Percentiles rank a stretch among this genome's conserved stretches.
These are phyloP conservation scores for Metarhizium brunneum DNA, from an alignment of 2,329 filamentous ascomycete species.

Conservation along the genomic window DNA sequence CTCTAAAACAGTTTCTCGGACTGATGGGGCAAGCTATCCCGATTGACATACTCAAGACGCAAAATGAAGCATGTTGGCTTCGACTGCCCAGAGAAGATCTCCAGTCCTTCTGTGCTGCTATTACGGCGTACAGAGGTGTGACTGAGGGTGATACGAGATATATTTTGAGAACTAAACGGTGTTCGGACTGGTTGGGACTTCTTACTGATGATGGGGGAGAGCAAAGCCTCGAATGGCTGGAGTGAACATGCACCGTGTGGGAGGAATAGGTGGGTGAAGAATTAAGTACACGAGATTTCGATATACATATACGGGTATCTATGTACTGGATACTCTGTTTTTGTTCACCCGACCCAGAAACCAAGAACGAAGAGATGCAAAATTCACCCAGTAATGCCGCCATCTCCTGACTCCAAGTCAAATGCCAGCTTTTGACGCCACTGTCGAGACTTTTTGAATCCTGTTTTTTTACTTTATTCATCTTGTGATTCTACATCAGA, in stretches of 20 bases:
- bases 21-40: conserved; percentile 56
- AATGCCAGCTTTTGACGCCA: conserved; percentile 2
- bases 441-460: background rate
- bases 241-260: conserved; percentile 28
- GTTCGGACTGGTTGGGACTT: conserved; percentile 55
- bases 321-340: conserved; percentile 5
- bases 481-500: conserved; percentile 47
- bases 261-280: conserved; percentile 11
- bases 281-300: background rate
- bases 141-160: conserved; percentile 32
- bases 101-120: conserved; percentile 49
- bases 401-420: conserved; percentile 8
- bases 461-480: background rate
- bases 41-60: conserved; percentile 59
- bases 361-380: conserved; percentile 1
- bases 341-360: background rate
- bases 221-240: conserved; percentile 29
- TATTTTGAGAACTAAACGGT: conserved; percentile 45
- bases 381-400: conserved; percentile 2
- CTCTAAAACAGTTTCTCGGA: conserved; percentile 62
- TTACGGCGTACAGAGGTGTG: conserved; percentile 54
- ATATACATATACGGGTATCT: conserved; percentile 9
- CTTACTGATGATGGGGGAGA: conserved; percentile 39
- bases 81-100: conserved; percentile 54
- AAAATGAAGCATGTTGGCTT: conserved; percentile 50